Base-by-base conservation (phyloP, 441 rosid species). In the Gossypium schwendimanii region DNA sequence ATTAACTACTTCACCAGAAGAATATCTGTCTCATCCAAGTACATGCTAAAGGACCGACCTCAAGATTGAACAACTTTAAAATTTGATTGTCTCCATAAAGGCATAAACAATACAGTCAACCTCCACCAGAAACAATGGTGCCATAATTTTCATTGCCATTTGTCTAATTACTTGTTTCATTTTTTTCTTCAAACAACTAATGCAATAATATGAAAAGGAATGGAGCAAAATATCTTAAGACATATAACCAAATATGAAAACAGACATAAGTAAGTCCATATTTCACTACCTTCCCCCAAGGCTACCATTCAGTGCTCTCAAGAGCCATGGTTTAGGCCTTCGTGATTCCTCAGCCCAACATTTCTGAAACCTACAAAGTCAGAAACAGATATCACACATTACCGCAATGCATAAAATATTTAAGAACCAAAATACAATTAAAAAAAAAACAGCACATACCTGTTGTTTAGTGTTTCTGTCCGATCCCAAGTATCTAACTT, bases 251-350 rank as follows among this genome's bases (percentile, higher is more conserved):
- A 52, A 52, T 41, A 36, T 18, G 9, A 62, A 33, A 73, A 33
- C 54, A 66, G 59, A 23, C 49, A n/a, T 61, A 66, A 11, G 31
- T 50, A 63, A 70, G 20, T 59, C 53, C 26, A 65, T 24, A n/a
- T 74, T 76, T 93, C 87, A 98, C 96, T 87, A 93, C 99, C 98
- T 88, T 87, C 90, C 93, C 45, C 98, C 99, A 83, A 96, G 93
- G 82, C 98, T 90, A 71, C 79, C 73, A 83, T 80, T 78, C 78
- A 96, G 79, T 70, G 97, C 94, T 79, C 99, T 89, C 68, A 96
- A 83, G 61, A 96, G 96, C 98, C 97, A 96, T 6, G 99, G 98
- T 73, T 83, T 96, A 36, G 92, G 83, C 76, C 77, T 87, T 69
- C 74, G 85, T 73, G 87, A 84, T 86, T 96, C 99, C 79, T 87